A percentile compares a stretch with the other conserved stretches of the same genome.
Conservation (phyloP, 202 grass and related monocot genomes). For the Hordeum pubiflorum region DNA sequence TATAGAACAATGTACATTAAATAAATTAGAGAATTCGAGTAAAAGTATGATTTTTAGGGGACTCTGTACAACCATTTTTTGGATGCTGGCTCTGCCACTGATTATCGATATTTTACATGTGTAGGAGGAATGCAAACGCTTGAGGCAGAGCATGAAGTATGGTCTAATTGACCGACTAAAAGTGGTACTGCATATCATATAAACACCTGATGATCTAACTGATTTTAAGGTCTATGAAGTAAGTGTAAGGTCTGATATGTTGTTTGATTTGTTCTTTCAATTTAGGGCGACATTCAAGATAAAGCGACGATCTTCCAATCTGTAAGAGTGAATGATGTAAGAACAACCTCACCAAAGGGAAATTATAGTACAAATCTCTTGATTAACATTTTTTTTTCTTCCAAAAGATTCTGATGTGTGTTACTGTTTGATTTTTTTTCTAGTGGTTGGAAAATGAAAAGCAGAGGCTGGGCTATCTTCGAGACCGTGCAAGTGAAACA, state of each 20-base stretch:
- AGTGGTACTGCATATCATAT: conserved; percentile 66
- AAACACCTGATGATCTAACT: conserved; percentile 14
- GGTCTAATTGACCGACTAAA: conserved; percentile 69
- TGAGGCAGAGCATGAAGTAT: conserved; percentile 88
- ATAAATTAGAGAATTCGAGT: neutral
- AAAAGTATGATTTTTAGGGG: neutral
- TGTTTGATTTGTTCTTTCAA: conserved; percentile 21
- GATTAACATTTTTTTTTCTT: neutral
- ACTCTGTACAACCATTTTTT: neutral
- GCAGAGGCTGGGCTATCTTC: conserved; percentile 71
- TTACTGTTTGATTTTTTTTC: conserved; percentile 7
- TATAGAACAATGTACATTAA: neutral
- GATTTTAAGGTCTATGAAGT: conserved; percentile 10
- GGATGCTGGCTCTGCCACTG: neutral
- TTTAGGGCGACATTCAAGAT: conserved; percentile 68
- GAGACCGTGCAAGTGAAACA: conserved; percentile 96
- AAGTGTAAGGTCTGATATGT: conserved; percentile 26
- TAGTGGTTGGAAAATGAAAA: conserved; percentile 91
- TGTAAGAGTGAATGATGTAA: conserved; percentile 91
- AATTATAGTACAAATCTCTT: neutral
- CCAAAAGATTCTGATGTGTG: conserved; percentile 18
- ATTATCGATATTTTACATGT: conserved; percentile 27
- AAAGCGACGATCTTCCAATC: conserved; percentile 71
- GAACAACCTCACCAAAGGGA: conserved; percentile 19
- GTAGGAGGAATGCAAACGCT: conserved; percentile 88